phyloP scores from a whole-genome alignment of 257 asterid species.

The Solanum tarijense region DNA sequence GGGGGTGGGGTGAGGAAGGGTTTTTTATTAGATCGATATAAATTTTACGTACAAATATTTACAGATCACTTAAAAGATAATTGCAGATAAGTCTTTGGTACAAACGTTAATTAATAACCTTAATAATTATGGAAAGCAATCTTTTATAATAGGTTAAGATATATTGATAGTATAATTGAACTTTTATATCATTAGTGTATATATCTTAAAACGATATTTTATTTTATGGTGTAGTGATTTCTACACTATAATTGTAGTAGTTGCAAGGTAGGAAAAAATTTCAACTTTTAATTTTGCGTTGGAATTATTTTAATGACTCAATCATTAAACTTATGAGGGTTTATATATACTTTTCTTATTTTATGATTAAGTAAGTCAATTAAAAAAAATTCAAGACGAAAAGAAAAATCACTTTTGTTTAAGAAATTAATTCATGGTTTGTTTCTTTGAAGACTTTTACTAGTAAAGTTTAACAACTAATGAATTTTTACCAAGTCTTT shows the following conservation, averaged over 20 bases:
- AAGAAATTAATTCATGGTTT: neutral
- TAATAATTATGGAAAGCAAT: neutral
- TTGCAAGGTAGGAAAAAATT: constrained; percentile 20
- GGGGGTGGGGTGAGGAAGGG: neutral
- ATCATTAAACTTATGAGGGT: neutral
- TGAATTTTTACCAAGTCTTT: neutral
- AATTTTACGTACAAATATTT: neutral
- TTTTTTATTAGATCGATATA: neutral
- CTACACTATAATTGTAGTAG: constrained; percentile 11
- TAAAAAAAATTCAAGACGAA: neutral
- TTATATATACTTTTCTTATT: neutral
- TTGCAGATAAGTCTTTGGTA: neutral
- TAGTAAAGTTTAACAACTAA: neutral
- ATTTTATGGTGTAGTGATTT: neutral
- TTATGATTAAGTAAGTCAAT: neutral
- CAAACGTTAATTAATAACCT: neutral
- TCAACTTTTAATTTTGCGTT: neutral
- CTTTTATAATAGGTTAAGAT: neutral
- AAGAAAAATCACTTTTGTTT: neutral
- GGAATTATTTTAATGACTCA: neutral
- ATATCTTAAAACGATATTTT: neutral
- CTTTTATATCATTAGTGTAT: neutral
- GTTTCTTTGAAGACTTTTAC: neutral
- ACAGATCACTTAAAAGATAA: neutral
- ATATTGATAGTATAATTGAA: neutral